These are phyloP conservation scores for Aspergillus pseudoviridinutans DNA, from an alignment of 2,329 filamentous ascomycete genomes.

Conservation along the genomic window DNA sequence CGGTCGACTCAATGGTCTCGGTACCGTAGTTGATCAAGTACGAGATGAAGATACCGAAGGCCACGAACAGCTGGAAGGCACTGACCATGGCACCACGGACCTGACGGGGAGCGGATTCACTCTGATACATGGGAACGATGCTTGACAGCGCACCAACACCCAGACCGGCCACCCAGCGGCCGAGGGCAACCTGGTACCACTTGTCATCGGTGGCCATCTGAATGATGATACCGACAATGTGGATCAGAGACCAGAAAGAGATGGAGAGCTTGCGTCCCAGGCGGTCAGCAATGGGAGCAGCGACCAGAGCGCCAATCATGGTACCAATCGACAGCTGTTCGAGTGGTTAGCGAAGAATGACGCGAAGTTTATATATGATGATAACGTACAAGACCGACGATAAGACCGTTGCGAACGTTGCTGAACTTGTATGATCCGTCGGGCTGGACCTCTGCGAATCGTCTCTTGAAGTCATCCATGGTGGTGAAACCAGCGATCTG, in stretches of 20 bases:
- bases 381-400: constrained; percentile 38
- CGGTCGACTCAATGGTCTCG: constrained; percentile 36
- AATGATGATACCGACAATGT: constrained; percentile 39
- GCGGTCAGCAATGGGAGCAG: constrained; percentile 41
- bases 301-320: constrained; percentile 38
- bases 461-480: constrained; percentile 44
- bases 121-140: constrained; percentile 47
- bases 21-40: constrained; percentile 47
- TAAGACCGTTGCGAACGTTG: constrained; percentile 40
- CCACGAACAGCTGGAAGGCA: constrained; percentile 47
- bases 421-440: constrained; percentile 37
- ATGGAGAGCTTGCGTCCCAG: constrained; percentile 43
- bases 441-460: constrained; percentile 35
- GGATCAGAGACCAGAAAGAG: constrained; percentile 36
- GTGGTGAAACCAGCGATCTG: constrained; percentile 45
- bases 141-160: constrained; percentile 42
- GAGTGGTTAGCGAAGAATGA: constrained; percentile 4
- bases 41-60: constrained; percentile 44
- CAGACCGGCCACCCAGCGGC: constrained; percentile 41
- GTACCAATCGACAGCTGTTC: constrained; percentile 42
- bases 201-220: constrained; percentile 37
- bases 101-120: constrained; percentile 42
- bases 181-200: constrained; percentile 42
- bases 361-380: background rate
- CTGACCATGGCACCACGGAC: constrained; percentile 44